A percentile compares a stretch with the other conserved stretches of the same genome.
Conservation (phyloP, 2,329 filamentous ascomycete genomes). For the Fusarium staphyleae region DNA sequence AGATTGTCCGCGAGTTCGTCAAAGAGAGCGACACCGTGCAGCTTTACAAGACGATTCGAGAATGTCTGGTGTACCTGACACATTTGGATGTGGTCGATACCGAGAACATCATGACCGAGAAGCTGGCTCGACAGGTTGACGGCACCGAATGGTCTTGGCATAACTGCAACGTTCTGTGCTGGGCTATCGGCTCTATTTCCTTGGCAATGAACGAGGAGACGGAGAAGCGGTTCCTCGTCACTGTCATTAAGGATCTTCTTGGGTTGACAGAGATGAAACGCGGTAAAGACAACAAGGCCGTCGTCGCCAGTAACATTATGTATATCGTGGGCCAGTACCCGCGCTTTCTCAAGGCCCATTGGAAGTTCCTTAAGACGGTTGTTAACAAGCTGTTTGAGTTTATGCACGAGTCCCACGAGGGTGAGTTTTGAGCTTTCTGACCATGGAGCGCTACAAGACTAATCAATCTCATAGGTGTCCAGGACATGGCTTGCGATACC, state of each 20-base stretch:
- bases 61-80: slow-evolving; percentile 95
- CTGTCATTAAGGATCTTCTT: slow-evolving; percentile 97
- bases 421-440: slow-evolving; percentile 53
- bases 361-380: slow-evolving; percentile 99
- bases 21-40: slow-evolving; percentile 99
- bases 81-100: slow-evolving; percentile 97
- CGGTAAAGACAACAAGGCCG: slow-evolving; percentile 98
- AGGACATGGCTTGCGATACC: slow-evolving; percentile 99
- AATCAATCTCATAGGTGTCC: slow-evolving; percentile 69
- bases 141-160: slow-evolving; percentile 98
- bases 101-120: slow-evolving; percentile 99
- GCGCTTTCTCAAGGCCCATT: slow-evolving; percentile 97
- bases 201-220: slow-evolving; percentile 99
- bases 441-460: slow-evolving; percentile 22
- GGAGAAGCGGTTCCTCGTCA: slow-evolving; percentile 97
- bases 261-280: slow-evolving; percentile 99
- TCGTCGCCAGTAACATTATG: slow-evolving; percentile 99
- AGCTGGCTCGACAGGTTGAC: slow-evolving; percentile 93
- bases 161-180: slow-evolving; percentile 99
- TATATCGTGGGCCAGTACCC: slow-evolving; percentile 99
- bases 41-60: slow-evolving; percentile 97
- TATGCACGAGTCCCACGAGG: slow-evolving; percentile 99
- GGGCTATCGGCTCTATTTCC: slow-evolving; percentile 98
- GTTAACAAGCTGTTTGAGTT: slow-evolving; percentile 99
- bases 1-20: slow-evolving; percentile 98